Base-by-base conservation (phyloP, 2,329 filamentous ascomycete species). In the Alternaria triticimaculans region DNA sequence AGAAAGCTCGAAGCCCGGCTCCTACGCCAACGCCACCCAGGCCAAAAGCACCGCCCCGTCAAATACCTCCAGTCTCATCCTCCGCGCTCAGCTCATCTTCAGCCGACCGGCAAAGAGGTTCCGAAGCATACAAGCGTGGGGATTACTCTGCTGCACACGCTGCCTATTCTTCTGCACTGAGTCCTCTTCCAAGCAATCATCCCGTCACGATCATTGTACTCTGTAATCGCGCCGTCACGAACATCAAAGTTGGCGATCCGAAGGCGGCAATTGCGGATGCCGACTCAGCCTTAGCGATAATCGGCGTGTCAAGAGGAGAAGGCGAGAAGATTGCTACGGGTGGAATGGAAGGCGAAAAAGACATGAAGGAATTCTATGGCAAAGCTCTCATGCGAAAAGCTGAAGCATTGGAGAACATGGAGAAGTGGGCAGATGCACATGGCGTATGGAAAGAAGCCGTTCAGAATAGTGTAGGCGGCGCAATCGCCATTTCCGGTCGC, bases 381-480 rank as follows among this genome's bases (percentile, higher is more conserved):
- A 99, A 98, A 80, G 95, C 95, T 0, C 83, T 98, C 28, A 95
- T 92, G 82, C 91, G 96, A 58, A 98, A 98, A 83, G 96, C 96
- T 1, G 96, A 99, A 81, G 96, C 94, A 1, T 85, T 98, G 8
- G 96, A 99, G 80, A 92, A 97, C 76, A 91, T 99, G 85, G 96
- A 99, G 82, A 93, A 91, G 77, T 99, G 95, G 95, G 82, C 83
- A 3, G 95, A 98, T 55, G 96, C 96, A 2, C 89, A 89, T 0
- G 82, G 84, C 2, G 89, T 92, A 0, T 99, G 96, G 96, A 89
- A 90, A 72, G 83, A 87, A 58, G 94, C 93, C 33, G 92, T 98
- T 2, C 92, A 96, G 80, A 88, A 88, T 25, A 93, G 94, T 5
- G 88, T 96, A 15, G 95, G 96, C n/a, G 95, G 94, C 8, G 85